Percentiles rank a stretch among this genome's conserved stretches.
Conservation (phyloP, 116 monocot species). For the Posidonia oceanica region DNA sequence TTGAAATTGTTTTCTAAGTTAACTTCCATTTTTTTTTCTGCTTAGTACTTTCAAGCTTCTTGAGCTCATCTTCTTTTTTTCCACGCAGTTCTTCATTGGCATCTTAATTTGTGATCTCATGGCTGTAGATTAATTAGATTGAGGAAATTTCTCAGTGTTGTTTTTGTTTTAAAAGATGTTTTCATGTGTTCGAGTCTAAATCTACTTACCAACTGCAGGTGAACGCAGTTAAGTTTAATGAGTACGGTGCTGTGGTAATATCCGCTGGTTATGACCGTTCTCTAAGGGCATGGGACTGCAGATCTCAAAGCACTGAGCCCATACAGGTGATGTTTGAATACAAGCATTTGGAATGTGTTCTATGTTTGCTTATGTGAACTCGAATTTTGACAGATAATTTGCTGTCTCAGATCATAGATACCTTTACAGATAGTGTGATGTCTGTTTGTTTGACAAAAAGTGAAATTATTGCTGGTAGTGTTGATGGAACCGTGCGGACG, state of each 20-base stretch:
- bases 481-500: constrained; percentile 93
- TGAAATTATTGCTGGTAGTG: constrained; percentile 96
- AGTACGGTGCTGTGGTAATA: constrained; percentile 73
- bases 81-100: too few species aligned
- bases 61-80: too few species aligned
- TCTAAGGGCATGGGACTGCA: constrained; percentile 84
- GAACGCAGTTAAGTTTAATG: constrained; percentile 95
- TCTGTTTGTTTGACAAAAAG: constrained; percentile 77
- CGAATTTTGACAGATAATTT: too few species aligned
- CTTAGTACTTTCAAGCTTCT: too few species aligned
- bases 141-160: too few species aligned
- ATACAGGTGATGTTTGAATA: constrained; percentile 53
- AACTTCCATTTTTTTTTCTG: too few species aligned
- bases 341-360: neutral
- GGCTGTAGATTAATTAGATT: too few species aligned
- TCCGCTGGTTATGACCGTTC: constrained; percentile 97
- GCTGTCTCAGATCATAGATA: constrained; percentile 53
- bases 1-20: too few species aligned
- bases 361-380: neutral
- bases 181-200: too few species aligned
- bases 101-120: too few species aligned
- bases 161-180: too few species aligned
- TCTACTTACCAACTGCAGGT: constrained; percentile 27
- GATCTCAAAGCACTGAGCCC: constrained; percentile 94
- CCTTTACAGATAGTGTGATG: constrained; percentile 95